A percentile compares a stretch with the other conserved stretches of the same genome.
These are phyloP conservation scores for Amylocystis lapponica DNA, from an alignment of 768 basidiomycete genomes.

Conservation along the genomic window DNA sequence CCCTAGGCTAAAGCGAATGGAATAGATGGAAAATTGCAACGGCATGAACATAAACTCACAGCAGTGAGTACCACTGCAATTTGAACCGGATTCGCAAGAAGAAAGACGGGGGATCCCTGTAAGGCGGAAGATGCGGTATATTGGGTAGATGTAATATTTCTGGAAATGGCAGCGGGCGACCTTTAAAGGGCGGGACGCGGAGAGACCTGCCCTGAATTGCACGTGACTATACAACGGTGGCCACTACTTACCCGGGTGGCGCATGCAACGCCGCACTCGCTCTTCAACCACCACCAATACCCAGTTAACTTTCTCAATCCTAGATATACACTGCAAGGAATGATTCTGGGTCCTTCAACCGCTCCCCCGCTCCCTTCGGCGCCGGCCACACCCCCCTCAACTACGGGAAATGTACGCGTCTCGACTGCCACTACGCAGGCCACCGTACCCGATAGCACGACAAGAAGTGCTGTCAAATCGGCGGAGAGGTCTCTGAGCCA, in stretches of 20 bases:
- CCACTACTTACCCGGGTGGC: too few species aligned
- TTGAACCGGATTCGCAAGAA: neutral
- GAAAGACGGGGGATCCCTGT: neutral
- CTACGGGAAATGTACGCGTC: neutral
- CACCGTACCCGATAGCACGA: neutral
- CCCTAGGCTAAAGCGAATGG: conserved; percentile 76
- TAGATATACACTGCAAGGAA: neutral
- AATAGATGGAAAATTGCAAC: neutral
- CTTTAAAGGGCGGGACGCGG: conserved; percentile 2
- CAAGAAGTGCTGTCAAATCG: neutral
- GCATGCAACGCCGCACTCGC: neutral
- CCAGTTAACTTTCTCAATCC: neutral
- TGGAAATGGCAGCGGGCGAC: neutral
- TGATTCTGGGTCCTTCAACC: conserved; percentile 6
- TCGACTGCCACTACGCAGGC: neutral
- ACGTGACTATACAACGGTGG: conserved; percentile 1
- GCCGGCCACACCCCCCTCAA: neutral
- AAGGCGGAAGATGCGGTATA: neutral
- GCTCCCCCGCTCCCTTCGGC: conserved; percentile 3
- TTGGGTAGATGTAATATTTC: too few species aligned
- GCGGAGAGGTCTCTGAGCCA: neutral
- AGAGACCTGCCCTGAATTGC: conserved; percentile 8
- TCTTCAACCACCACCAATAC: neutral
- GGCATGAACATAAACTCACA: neutral
- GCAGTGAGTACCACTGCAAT: neutral